A percentile compares a stretch with the other conserved stretches of the same genome.
These are phyloP conservation scores for Penicillium coffeae DNA, from an alignment of 495 filamentous ascomycete species.

Conservation along the genomic window DNA sequence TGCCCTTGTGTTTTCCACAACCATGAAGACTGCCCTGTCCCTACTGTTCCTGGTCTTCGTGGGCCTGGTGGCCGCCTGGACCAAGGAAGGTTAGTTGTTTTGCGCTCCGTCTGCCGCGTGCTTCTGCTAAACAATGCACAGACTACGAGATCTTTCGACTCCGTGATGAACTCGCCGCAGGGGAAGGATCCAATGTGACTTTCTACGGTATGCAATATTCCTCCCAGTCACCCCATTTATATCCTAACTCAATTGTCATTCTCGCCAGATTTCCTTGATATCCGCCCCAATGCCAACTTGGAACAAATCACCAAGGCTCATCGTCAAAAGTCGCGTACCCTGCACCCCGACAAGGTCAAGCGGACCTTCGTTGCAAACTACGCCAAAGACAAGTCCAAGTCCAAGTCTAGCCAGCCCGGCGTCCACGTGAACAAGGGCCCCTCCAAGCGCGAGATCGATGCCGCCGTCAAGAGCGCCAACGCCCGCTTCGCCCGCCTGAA, in stretches of 20 bases:
- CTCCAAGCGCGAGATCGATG: slow-evolving; percentile 64
- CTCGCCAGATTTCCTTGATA: slow-evolving; percentile 69
- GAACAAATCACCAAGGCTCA: slow-evolving; percentile 94
- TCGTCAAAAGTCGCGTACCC: slow-evolving; percentile 71
- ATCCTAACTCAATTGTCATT: not conserved
- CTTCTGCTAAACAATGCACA: slow-evolving; percentile 29
- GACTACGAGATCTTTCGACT: slow-evolving; percentile 98
- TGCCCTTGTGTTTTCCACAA: slow-evolving; percentile 25
- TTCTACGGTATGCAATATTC: slow-evolving; percentile 72
- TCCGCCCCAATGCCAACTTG: slow-evolving; percentile 66
- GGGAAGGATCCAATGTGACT: slow-evolving; percentile 76
- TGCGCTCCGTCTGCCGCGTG: not conserved
- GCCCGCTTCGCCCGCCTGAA: slow-evolving; percentile 79
- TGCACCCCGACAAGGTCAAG: slow-evolving; percentile 96
- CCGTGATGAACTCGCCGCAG: slow-evolving; percentile 72
- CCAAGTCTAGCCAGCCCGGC: slow-evolving; percentile 54
- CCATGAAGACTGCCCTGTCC: slow-evolving; percentile 38
- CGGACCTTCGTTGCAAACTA: slow-evolving; percentile 73
- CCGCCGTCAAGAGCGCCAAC: slow-evolving; percentile 70
- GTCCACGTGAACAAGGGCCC: slow-evolving; percentile 69
- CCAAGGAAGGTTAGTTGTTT: slow-evolving; percentile 67
- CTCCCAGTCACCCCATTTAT: not conserved
- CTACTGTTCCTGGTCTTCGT: slow-evolving; percentile 40
- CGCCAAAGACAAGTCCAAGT: slow-evolving; percentile 55
- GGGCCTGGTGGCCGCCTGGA: slow-evolving; percentile 68